These are phyloP conservation scores for Epichloe sibirici DNA, from an alignment of 2,329 filamentous ascomycete species.

Conservation along the genomic window DNA sequence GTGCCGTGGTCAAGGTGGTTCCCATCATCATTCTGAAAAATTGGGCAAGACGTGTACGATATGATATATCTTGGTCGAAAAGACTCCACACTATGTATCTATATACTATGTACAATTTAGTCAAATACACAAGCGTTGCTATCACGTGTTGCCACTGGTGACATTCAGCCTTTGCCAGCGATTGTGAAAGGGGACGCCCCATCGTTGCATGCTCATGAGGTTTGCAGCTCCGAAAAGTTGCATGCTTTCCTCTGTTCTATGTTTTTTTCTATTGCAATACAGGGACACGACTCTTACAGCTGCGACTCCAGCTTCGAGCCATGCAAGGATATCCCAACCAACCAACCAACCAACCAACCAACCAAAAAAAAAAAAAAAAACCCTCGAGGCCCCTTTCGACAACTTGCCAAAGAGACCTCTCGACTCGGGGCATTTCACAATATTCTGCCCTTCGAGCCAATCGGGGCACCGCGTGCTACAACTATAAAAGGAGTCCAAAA, in stretches of 20 bases:
- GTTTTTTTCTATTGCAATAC: not conserved
- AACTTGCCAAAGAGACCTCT: not conserved
- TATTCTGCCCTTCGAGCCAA: slow-evolving; percentile 38
- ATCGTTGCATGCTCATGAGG: no score
- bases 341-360: not conserved
- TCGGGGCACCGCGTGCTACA: not conserved
- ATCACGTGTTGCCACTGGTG: not conserved
- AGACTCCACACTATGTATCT: slow-evolving; percentile 1
- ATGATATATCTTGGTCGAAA: not conserved
- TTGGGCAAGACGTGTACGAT: not conserved
- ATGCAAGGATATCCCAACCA: not conserved
- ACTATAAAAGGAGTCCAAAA: not conserved
- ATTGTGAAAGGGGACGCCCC: no score
- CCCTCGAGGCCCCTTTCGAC: not conserved
- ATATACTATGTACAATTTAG: not conserved
- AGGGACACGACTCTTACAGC: not conserved
- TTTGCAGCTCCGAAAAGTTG: no score
- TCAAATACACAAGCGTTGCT: not conserved
- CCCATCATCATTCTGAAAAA: no score
- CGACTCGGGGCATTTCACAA: slow-evolving; percentile 45
- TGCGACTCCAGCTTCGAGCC: not conserved
- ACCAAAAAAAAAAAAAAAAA: not conserved
- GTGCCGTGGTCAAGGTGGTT: not conserved
- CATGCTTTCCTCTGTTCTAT: not conserved
- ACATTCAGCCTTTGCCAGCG: no score